Evolutionary conservation across 208 protist genomes (phyloP).

Genomic region (Acanthamoeba quina): DNA sequence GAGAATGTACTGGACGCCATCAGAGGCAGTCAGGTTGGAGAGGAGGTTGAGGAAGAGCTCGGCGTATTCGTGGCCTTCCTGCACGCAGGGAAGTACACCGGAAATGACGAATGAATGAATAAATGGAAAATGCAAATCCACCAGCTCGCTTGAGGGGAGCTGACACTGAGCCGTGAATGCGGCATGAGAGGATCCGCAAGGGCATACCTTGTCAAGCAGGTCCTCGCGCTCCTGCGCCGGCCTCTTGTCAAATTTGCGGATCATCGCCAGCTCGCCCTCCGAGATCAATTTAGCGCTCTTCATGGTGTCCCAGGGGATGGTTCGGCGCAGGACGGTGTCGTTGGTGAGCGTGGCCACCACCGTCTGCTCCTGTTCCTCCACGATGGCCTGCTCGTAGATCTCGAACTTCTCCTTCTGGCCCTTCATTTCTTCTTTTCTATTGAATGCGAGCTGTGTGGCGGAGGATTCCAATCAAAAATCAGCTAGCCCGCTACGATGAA

Average conservation of each 20-base stretch:
- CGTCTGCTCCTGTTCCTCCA: slow-evolving; percentile 45
- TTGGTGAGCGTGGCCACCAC: slow-evolving; percentile 39
- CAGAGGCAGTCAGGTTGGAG: slow-evolving; percentile 23
- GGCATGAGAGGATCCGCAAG: background rate
- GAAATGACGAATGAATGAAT: too few species aligned
- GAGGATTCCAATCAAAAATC: background rate
- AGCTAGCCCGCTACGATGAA: background rate
- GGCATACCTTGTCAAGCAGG: background rate
- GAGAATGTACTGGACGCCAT: slow-evolving; percentile 41
- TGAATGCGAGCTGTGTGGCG: background rate
- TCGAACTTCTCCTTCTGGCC: slow-evolving; percentile 21
- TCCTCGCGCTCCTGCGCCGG: background rate
- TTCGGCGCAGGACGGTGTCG: slow-evolving; percentile 41
- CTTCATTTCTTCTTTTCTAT: background rate
- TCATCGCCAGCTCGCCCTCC: slow-evolving; percentile 37
- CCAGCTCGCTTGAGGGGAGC: background rate
- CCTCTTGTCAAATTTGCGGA: slow-evolving; percentile 43
- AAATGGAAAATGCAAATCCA: background rate
- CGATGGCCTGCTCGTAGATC: slow-evolving; percentile 38
- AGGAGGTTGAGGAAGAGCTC: slow-evolving; percentile 32
- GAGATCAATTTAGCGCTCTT: slow-evolving; percentile 48
- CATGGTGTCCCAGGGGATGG: slow-evolving; percentile 23
- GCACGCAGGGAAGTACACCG: too few species aligned
- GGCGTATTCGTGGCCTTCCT: slow-evolving; percentile 41
- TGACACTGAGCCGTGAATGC: background rate